Conservation (phyloP, 2,329 filamentous ascomycete genomes). For the Ramularia endophylla region DNA sequence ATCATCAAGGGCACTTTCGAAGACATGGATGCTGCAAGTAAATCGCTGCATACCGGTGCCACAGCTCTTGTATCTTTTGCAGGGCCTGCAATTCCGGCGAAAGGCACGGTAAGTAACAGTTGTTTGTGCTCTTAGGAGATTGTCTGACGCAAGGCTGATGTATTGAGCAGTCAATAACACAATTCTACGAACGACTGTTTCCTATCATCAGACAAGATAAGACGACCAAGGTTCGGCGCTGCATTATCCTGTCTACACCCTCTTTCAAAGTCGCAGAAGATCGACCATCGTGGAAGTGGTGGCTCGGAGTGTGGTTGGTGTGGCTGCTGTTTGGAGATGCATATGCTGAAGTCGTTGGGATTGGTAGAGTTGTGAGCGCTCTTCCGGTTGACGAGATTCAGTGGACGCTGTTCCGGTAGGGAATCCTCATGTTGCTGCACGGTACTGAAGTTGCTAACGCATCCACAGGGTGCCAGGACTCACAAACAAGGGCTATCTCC, state of each 20-base stretch:
- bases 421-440: background rate
- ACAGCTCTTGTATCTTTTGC: constrained; percentile 17
- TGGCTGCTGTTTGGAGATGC: constrained; percentile 8
- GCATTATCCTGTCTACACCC: constrained; percentile 13
- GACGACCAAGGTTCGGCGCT: constrained; percentile 7
- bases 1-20: constrained; percentile 17
- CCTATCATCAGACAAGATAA: constrained; percentile 6
- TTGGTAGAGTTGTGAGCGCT: constrained; percentile 11
- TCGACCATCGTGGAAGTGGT: constrained; percentile 8
- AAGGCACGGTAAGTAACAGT: constrained; percentile 9
- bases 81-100: constrained; percentile 12
- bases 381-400: constrained; percentile 9
- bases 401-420: constrained; percentile 18
- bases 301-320: constrained; percentile 8
- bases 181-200: constrained; percentile 18
- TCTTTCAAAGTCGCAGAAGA: constrained; percentile 12
- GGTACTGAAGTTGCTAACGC: background rate
- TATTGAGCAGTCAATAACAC: constrained; percentile 6
- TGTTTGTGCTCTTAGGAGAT: too few relatives aligned
- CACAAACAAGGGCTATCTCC: constrained; percentile 12
- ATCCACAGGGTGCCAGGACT: constrained; percentile 15
- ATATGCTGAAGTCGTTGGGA: constrained; percentile 16
- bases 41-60: constrained; percentile 13
- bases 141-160: too few relatives aligned
- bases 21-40: constrained; percentile 8